phyloP scores from a whole-genome alignment of 306 rosid genomes.

The Macrotyloma uniflorum region DNA sequence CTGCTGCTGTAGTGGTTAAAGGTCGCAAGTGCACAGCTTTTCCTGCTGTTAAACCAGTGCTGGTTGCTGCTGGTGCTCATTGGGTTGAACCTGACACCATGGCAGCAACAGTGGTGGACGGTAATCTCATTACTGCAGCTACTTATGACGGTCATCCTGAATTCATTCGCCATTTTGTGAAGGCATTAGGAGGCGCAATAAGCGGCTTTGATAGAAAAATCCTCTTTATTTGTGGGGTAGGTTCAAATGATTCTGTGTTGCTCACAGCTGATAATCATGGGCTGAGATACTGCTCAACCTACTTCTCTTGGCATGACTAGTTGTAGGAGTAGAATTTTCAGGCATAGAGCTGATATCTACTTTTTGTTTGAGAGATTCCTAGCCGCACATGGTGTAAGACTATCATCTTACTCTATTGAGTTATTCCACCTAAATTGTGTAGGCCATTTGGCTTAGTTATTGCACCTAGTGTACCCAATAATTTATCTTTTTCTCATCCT shows the following conservation, averaged over 20 bases:
- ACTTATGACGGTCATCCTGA: constrained; percentile 66
- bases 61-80: constrained; percentile 76
- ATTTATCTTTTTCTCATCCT: background rate
- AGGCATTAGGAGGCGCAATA: constrained; percentile 80
- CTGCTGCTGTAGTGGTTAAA: constrained; percentile 70
- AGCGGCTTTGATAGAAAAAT: constrained; percentile 64
- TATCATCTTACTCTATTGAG: background rate
- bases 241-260: constrained; percentile 32
- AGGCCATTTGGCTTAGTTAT: constrained; percentile 8
- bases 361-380: background rate
- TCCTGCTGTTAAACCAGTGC: constrained; percentile 59
- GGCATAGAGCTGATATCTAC: background rate
- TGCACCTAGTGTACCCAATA: background rate
- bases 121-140: constrained; percentile 65
- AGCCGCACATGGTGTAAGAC: background rate
- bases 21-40: constrained; percentile 75
- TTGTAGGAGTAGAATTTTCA: constrained; percentile 18
- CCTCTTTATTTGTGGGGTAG: constrained; percentile 91
- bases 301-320: constrained; percentile 18
- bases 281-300: background rate
- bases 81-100: constrained; percentile 82
- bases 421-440: constrained; percentile 12
- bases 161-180: constrained; percentile 59
- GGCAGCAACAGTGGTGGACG: constrained; percentile 65
- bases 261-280: background rate